Evolutionary conservation across 495 filamentous ascomycete genomes (phyloP), one percentile per base, ranked within the genome.

Genomic region (Chaetomidium leptoderma): DNA sequence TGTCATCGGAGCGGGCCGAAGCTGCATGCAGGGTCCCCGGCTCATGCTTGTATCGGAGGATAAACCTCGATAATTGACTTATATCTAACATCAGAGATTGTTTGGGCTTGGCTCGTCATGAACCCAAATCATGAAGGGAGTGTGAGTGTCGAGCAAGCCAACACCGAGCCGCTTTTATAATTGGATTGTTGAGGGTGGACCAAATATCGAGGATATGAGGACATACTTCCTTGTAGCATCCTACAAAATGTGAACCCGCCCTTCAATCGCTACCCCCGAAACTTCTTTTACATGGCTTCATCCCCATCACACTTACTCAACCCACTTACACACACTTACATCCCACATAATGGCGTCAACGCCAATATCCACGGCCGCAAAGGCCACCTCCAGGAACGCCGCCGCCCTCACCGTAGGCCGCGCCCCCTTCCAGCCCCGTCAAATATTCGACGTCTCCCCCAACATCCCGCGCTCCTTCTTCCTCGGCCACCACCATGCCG

Each of bases 401-500:
- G 57, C 53, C 43, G 29, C 44, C 23, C 57, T 68, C 27, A 64
- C 57, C 14, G 59, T 58, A 4, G 49, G 55, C n/a, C 60, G 43
- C 51, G 53, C 73, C 58, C 58, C 66, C 53, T 97, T 97, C 71
- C 62, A 86, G 17, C 90, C 95, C 1, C 89, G 93, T 55, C 67
- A 72, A 39, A 69, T 74, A 9, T 97, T 93, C 70, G 80, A 86
- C 53, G 71, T 76, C 37, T 80, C 78, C 9, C 30, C 65, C 11
- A 83, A 83, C 33, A 84, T 97, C 55, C 87, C 89, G 14, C 83
- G 89, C 24, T 93, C 95, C 55, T 99, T 97, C 77, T 99, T 87
- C 78, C 83, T 97, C n/a, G 93, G 93, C 55, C 93, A 99, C 70
- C 93, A 99, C 77, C 78, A 81, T 43, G 78, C 87, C 35, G 93